phyloP scores from a whole-genome alignment of 1,284 basidiomycete genomes.

The Leccinum olivaceoglutinosum region DNA sequence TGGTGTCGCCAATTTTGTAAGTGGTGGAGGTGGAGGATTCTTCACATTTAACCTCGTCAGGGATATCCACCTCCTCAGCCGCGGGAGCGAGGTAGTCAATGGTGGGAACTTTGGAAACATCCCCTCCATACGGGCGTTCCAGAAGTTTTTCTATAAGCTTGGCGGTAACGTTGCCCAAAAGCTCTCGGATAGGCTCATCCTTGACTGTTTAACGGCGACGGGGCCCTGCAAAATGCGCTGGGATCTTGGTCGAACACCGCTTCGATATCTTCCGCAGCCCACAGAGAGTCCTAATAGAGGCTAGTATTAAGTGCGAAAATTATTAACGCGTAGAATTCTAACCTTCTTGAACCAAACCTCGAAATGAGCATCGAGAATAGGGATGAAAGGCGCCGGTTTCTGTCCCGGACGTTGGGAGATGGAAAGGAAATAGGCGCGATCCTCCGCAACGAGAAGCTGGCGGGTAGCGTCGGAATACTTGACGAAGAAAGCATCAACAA shows the following conservation, averaged over 20 bases:
- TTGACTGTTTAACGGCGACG: constrained; percentile 84
- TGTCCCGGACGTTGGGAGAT: constrained; percentile 93
- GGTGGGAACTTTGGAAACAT: constrained; percentile 73
- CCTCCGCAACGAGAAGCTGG: constrained; percentile 92
- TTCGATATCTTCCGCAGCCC: constrained; percentile 98
- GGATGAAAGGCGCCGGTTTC: constrained; percentile 98
- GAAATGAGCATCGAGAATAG: constrained; percentile 89
- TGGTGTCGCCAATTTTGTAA: constrained; percentile 49
- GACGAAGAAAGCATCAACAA: constrained; percentile 82
- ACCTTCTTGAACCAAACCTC: constrained; percentile 99
- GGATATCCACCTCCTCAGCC: constrained; percentile 34
- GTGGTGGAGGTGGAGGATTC: constrained; percentile 43
- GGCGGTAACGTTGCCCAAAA: constrained; percentile 85
- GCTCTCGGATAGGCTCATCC: constrained; percentile 90
- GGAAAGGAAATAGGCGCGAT: constrained; percentile 92
- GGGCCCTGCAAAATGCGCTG: constrained; percentile 97
- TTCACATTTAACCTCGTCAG: constrained; percentile 46
- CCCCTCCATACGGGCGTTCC: constrained; percentile 77
- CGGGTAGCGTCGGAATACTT: constrained; percentile 78
- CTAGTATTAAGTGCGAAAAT: constrained; percentile 16
- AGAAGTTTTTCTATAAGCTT: constrained; percentile 78
- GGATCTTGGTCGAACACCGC: constrained; percentile 96
- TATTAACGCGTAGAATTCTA: constrained; percentile 15
- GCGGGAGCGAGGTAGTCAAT: constrained; percentile 82
- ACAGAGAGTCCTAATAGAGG: constrained; percentile 78